Evolutionary conservation across 352 stramenopile species (phyloP).

Genomic region (Aphanomyces stellatus): DNA sequence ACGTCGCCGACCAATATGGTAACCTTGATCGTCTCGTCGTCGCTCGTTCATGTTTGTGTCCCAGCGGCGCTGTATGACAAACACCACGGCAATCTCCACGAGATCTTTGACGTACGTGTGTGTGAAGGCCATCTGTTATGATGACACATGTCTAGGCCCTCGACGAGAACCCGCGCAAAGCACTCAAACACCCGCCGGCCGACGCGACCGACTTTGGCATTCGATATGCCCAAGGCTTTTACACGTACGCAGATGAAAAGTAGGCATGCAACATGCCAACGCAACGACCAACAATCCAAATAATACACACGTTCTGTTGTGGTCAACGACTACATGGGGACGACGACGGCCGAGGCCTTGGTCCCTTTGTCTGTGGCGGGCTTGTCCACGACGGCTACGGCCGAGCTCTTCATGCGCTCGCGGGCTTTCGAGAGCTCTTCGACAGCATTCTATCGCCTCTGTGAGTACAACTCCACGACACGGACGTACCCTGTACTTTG

Average conservation of each 20-base stretch:
- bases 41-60: background rate
- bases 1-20: conserved; percentile 46
- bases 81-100: conserved; percentile 45
- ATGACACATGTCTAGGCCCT: conserved; percentile 34
- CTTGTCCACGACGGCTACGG: no score
- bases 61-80: conserved; percentile 51
- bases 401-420: background rate
- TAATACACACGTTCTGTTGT: no score
- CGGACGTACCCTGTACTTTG: conserved; percentile 33
- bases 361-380: no score
- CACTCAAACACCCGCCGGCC: conserved; percentile 55
- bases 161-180: conserved; percentile 67
- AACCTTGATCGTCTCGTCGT: background rate
- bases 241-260: conserved; percentile 77
- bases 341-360: no score
- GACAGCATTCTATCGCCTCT: background rate
- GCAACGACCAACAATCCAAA: no score
- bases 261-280: no score
- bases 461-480: background rate
- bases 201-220: conserved; percentile 61
- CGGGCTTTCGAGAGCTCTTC: background rate
- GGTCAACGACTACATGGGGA: no score
- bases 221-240: conserved; percentile 76
- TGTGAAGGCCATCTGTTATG: background rate
- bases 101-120: conserved; percentile 46